Evolutionary conservation across 495 filamentous ascomycete species (phyloP), one percentile per base, ranked within the genome.

Genomic region (Talaromyces thailandensis): DNA sequence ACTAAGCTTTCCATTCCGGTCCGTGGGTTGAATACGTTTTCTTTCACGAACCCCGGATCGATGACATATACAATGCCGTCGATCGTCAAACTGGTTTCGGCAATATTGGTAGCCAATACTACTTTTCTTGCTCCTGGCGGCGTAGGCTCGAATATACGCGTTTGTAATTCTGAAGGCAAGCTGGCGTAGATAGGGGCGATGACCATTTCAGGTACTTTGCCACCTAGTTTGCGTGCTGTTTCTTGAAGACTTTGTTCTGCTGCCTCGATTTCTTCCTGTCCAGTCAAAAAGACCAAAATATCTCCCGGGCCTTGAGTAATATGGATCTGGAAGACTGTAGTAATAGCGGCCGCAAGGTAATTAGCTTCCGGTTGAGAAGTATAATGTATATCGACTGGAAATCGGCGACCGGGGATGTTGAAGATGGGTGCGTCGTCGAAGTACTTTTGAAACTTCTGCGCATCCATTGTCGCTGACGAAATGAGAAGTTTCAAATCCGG

Each of bases 361-460:
- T 98, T 96, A 31, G 91, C 91, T 71, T 98, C 94, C 0, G 95
- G 95, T 58, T 94, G 88, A 5, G 87, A 85, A 0, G 92, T 95
- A 74, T 96, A 96, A 73, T 95, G 90, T 26, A 96, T 92, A 61
- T 96, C 91, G 14, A 98, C 93, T 4, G 90, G 89, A 72, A 92
- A 96, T 32, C 88, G 83, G 60, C 94, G 88, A 24, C 94, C 94
- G 11, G 95, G 95, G 55, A 98, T 89, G 69, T 96, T 94, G 78
- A 97, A 96, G 63, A 98, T 97, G 9, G 95, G 93, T 3, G 90
- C 90, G 70, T 95, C 89, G 72, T 98, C 91, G 66, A 96, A 97
- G 71, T 96, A 98, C 45, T 86, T 79, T 16, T 90, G 86, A 68
- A 98, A 97, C 69, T 96, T 95, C 70, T 94, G 85, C 4, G 94